Evolutionary conservation across 805 yeast species (phyloP), one percentile per base, ranked within the genome.

Genomic region (Metschnikowia lachancei): DNA sequence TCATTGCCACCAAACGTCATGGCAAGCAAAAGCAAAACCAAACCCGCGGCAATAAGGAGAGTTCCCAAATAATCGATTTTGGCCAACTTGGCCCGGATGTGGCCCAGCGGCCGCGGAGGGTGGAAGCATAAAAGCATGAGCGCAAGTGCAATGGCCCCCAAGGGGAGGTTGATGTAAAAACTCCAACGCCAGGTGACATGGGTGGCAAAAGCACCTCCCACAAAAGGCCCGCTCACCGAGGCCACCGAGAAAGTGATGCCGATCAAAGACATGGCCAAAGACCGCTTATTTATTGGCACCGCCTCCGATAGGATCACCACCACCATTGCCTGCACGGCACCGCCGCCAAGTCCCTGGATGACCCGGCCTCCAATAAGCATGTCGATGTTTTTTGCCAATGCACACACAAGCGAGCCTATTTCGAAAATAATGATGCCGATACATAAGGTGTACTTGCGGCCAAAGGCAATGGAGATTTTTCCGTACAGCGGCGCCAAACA

Each of bases 171-270:
- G 51, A 85, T 71, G 63, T 80, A 85, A 59, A 83, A 85, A 56
- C 87, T 80, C 88, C 90, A 83, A 56, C 90, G 70, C 90, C 90
- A 85, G n/a, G 78, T 65, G 4, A 74, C 79, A 42, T 75, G 66
- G 2, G 78, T 64, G 1, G 86, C 73, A 46, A 85, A 76, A 0
- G 81, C 82, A 26, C 89, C 89, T 12, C 88, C 89, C 19, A 83
- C 58, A 33, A 82, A 65, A 0, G 90, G 89, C 1, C 89, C 89
- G 18, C 72, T 52, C 8, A 78, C 81, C 8, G 78, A 70, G 0
- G 84, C 76, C 2, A 76, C 63, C 0, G 78, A 75, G 55, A 74
- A 80, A 0, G 75, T 70, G 6, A 69, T 60, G 0, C 75, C 74
- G 26, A 74, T 56, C 4, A 66, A 49, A 7, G 72, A 61, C 60